Conservation (phyloP, 176 grass and related monocot genomes). For the Cenchrus fungigraminus region DNA sequence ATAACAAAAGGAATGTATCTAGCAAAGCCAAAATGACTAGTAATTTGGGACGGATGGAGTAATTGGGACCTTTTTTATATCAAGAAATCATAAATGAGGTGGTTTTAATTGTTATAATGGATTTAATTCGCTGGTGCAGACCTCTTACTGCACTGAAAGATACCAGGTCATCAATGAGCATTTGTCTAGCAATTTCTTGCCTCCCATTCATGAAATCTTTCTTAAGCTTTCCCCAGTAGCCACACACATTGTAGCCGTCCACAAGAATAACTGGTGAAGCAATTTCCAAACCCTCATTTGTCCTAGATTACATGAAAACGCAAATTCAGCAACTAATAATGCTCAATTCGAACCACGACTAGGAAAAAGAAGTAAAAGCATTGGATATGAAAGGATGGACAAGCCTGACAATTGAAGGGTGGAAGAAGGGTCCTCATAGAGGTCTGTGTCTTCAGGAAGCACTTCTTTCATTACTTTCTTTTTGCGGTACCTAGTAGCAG, state of each 20-base stretch:
- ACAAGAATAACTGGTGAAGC: slow-evolving; percentile 85
- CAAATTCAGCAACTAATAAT: slow-evolving; percentile 25
- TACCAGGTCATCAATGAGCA: slow-evolving; percentile 81
- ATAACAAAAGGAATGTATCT: too few species aligned
- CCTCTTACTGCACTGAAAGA: slow-evolving; percentile 82
- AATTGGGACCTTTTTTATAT: neutral
- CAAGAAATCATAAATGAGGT: neutral
- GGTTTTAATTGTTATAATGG: neutral
- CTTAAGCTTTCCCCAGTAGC: slow-evolving; percentile 91
- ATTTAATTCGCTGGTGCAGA: slow-evolving; percentile 29
- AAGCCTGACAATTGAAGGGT: slow-evolving; percentile 72
- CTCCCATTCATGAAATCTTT: slow-evolving; percentile 82
- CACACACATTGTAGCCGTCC: slow-evolving; percentile 95
- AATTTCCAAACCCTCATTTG: slow-evolving; percentile 68
- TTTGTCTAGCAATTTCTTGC: slow-evolving; percentile 82
- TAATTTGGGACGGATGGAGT: too few species aligned
- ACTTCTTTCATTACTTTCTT: slow-evolving; percentile 86
- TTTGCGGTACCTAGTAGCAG: slow-evolving; percentile 71
- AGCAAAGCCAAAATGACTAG: too few species aligned
- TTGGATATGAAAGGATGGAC: slow-evolving; percentile 35
- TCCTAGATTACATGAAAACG: slow-evolving; percentile 52
- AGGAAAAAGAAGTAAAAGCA: neutral
- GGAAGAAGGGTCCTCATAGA: slow-evolving; percentile 70
- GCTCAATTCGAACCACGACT: neutral
- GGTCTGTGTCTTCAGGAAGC: slow-evolving; percentile 62